Base-by-base conservation (phyloP, 2,329 filamentous ascomycete species). In the Bipolaris bicolor region DNA sequence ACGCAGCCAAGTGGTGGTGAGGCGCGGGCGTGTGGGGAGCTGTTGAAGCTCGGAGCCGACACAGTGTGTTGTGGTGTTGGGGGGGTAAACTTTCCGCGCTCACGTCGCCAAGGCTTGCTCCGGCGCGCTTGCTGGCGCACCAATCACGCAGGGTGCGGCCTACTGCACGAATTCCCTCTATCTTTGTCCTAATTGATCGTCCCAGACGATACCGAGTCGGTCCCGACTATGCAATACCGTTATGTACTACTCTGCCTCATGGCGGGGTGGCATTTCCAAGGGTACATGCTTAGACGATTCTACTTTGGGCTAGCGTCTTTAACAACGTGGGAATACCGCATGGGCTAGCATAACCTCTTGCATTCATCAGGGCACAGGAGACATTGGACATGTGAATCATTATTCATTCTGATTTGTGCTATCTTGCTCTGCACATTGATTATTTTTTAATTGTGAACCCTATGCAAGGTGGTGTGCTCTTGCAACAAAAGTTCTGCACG, bases 401-500 rank as follows among this genome's bases (percentile, higher is more conserved):
- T 65, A 62, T 50, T 66, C 65, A 66, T 63, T 69, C 61, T 67
- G 63, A 63, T 64, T 61, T 55, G 55, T 64, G 54, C 55, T 62
- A 60, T 61, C 47, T 63, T 54, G 55, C 61, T 56, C 48, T 52
- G 58, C 57, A 58, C 41, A 60, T 60, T 58, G 55, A 18, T 52
- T 36, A 22, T 37, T 41, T 58, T 51, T 57, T 44, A 55, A 37
- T 33, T 52, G 39, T 46, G 37, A 55, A 45, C 22, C 10, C 31
- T 40, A 46, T 39, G 47, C 49, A 60, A 59, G 52, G 49, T 56
- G 29, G 29, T 49, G 55, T 55, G 62, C 66, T 66, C 63, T 62
- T 44, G 41, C 54, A 46, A 18, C 56, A 52, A 49, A 62, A 47
- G 49, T 54, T 29, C 45, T 62, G 61, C 60, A 61, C 61, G 58